phyloP scores from a whole-genome alignment of 192 early-diverging fungal genomes.

The Geranomyces variabilis region DNA sequence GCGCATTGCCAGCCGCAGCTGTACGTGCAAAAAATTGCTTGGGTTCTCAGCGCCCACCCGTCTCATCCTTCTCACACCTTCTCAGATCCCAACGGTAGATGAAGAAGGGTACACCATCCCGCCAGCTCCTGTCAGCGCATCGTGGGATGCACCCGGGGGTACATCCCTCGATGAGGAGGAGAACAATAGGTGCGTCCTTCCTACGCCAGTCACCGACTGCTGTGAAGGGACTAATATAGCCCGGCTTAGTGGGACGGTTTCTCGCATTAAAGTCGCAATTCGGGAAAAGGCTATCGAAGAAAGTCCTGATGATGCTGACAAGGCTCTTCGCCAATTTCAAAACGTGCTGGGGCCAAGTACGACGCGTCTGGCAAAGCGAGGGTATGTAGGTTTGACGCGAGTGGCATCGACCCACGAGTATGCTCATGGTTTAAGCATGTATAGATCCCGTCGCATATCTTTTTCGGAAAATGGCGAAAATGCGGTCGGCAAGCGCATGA shows the following conservation, averaged over 20 bases:
- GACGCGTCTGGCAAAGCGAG: conserved; percentile 23
- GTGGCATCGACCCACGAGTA: background rate
- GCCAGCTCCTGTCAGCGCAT: conserved; percentile 7
- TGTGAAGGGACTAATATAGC: background rate
- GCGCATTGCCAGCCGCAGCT: background rate
- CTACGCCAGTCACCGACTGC: background rate
- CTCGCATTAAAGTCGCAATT: conserved; percentile 43
- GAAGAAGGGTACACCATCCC: conserved; percentile 47
- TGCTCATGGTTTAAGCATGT: background rate
- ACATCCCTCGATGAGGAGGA: conserved; percentile 20
- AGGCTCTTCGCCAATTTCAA: conserved; percentile 34
- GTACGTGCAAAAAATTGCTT: background rate
- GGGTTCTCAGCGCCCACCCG: background rate
- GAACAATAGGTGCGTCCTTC: background rate
- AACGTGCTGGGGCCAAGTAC: conserved; percentile 26
- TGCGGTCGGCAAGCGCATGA: background rate
- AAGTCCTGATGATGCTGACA: conserved; percentile 28
- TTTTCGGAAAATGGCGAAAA: background rate
- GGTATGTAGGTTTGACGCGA: background rate
- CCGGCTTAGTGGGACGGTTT: background rate
- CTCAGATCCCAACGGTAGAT: conserved; percentile 31
- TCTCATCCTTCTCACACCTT: background rate
- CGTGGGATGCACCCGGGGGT: conserved; percentile 16
- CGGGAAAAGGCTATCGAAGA: conserved; percentile 38
- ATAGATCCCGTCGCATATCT: conserved; percentile 11